Evolutionary conservation across 1,284 basidiomycete genomes (phyloP).

Genomic region (Ustilago nuda): DNA sequence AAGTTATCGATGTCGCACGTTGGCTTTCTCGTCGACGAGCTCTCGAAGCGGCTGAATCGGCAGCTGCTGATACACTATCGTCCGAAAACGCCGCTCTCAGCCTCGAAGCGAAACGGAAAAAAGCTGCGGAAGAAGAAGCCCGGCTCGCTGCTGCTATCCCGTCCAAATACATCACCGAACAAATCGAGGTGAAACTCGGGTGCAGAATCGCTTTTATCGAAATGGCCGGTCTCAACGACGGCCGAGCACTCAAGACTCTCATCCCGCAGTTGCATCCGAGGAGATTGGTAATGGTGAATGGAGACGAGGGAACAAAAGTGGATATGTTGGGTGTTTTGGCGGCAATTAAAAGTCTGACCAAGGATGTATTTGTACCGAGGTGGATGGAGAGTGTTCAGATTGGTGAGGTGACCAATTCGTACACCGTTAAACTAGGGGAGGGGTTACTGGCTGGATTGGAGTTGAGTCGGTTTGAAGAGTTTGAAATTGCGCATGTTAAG

Average conservation of each 20-base stretch:
- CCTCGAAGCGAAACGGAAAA: slow-evolving; percentile 76
- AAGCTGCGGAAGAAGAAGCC: slow-evolving; percentile 63
- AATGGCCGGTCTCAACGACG: slow-evolving; percentile 94
- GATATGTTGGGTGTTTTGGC: slow-evolving; percentile 40
- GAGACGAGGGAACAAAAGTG: slow-evolving; percentile 36
- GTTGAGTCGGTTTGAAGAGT: slow-evolving; percentile 91
- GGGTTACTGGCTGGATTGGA: slow-evolving; percentile 81
- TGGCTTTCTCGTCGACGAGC: slow-evolving; percentile 68
- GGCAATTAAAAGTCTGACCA: slow-evolving; percentile 75
- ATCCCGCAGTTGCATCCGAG: slow-evolving; percentile 95
- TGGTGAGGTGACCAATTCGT: slow-evolving; percentile 94
- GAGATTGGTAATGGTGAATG: slow-evolving; percentile 64
- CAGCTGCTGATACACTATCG: slow-evolving; percentile 13
- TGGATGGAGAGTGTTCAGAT: slow-evolving; percentile 83
- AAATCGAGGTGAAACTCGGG: slow-evolving; percentile 80
- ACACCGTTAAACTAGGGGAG: slow-evolving; percentile 92
- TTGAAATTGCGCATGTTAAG: slow-evolving; percentile 37
- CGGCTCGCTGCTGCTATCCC: slow-evolving; percentile 77
- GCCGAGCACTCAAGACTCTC: slow-evolving; percentile 94
- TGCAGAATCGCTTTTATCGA: slow-evolving; percentile 91
- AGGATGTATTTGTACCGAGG: slow-evolving; percentile 85
- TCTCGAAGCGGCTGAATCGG: slow-evolving; percentile 50
- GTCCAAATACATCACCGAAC: slow-evolving; percentile 86
- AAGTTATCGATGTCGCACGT: slow-evolving; percentile 85
- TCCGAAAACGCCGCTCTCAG: slow-evolving; percentile 13